Percentiles rank a stretch among this genome's conserved stretches.
Evolutionary conservation across 2,329 filamentous ascomycete genomes (phyloP).

Genomic region (Rachicladosporium sp.): DNA sequence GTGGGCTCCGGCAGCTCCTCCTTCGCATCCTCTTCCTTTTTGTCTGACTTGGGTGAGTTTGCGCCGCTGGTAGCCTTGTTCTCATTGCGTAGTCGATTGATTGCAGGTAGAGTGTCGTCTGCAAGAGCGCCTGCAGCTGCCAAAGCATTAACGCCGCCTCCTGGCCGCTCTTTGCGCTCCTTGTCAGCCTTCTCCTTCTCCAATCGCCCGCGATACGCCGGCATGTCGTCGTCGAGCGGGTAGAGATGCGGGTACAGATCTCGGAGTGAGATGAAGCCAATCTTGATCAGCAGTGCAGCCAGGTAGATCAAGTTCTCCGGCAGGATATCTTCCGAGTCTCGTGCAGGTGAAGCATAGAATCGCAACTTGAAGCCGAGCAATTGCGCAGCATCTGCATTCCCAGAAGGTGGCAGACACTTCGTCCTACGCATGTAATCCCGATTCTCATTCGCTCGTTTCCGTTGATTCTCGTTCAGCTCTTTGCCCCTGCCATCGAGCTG

Average conservation of each 20-base stretch:
- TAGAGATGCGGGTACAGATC: conserved; percentile 90
- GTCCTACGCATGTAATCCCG: conserved; percentile 70
- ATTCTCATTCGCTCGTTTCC: conserved; percentile 43
- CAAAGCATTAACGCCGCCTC: conserved; percentile 65
- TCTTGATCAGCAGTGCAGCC: conserved; percentile 84
- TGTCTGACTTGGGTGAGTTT: conserved; percentile 28
- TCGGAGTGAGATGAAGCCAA: conserved; percentile 84
- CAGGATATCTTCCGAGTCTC: conserved; percentile 62
- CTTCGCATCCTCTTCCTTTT: conserved; percentile 34
- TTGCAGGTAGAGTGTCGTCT: conserved; percentile 56
- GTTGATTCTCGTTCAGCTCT: conserved; percentile 24
- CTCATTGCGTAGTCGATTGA: conserved; percentile 31
- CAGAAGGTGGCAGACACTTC: conserved; percentile 66
- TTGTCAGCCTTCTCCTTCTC: conserved; percentile 67
- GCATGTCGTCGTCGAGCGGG: conserved; percentile 74
- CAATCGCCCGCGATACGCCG: conserved; percentile 54
- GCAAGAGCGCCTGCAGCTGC: conserved; percentile 75
- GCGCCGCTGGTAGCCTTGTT: conserved; percentile 31
- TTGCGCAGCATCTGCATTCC: conserved; percentile 86
- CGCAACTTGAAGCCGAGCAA: conserved; percentile 92
- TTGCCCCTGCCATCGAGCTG: conserved; percentile 26
- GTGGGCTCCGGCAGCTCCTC: conserved; percentile 55
- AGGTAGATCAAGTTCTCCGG: conserved; percentile 90
- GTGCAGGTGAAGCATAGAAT: conserved; percentile 75
- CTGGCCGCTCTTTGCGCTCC: conserved; percentile 58